Base-by-base conservation (phyloP, 2,329 filamentous ascomycete genomes). In the Colletotrichum tanaceti region DNA sequence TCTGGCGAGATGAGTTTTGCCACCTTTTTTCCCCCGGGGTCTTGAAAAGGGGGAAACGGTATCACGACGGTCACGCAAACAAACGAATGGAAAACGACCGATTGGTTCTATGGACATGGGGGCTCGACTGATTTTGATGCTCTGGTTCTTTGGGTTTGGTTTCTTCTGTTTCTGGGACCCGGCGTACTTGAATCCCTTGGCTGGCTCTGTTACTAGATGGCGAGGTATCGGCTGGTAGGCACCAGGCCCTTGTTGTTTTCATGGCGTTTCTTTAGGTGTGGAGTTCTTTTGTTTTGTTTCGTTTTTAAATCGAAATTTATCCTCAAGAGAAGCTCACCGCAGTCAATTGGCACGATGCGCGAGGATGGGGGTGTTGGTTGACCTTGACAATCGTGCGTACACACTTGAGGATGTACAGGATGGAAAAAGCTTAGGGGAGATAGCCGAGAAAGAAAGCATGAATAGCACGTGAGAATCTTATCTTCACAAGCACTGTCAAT, bases 141-240 rank as follows among this genome's bases (percentile, higher is more conserved):
- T 59, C 20, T 58, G 38, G 22, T 24, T 28, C n/a, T 28, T 39
- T 6, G 24, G 38, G 32, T 50, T 65, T 58, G 22, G 53, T 43
- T 5, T 22, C 24, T 20, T 13, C 20, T 38, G 43, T 47, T 9
- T 52, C 35, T 14, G 16, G 22, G 49, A 47, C 39, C 53, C 10
- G 61, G 46, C 41, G 53, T 46, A 44, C 22, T 38, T 54, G 53
- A 20, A 14, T 41, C 28, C 24, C 43, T 38, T 53, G 18, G 28
- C 65, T 68, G 57, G 55, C 55, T 47, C 41, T 58, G 38, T 65
- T 64, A 59, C 46, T 65, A 68, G 65, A 65, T 65, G 65, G 65
- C 53, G 61, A 58, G 54, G 39, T 28, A 65, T 28, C 18, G 60
- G 65, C 49, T 52, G 41, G 54, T 46, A 59, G 35, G 61, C 47